Evolutionary conservation across 2,329 filamentous ascomycete genomes (phyloP).

Genomic region (Botryotinia convoluta): DNA sequence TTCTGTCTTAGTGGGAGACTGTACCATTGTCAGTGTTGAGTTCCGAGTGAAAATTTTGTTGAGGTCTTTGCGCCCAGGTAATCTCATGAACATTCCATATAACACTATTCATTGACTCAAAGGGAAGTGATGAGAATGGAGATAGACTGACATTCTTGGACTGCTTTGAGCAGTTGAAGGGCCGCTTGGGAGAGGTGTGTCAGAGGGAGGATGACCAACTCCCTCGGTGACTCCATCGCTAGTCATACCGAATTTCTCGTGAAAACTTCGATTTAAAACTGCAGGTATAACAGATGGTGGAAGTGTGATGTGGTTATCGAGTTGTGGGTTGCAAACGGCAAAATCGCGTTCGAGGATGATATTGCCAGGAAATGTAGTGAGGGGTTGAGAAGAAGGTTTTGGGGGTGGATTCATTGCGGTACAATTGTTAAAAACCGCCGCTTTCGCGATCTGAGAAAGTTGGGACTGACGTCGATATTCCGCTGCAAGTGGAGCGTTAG

Average conservation of each 20-base stretch:
- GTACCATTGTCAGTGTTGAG: neutral
- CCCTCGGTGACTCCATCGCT: constrained; percentile 18
- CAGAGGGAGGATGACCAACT: constrained; percentile 26
- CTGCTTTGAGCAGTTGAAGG: constrained; percentile 36
- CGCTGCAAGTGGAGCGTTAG: constrained; percentile 13
- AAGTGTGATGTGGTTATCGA: constrained; percentile 8
- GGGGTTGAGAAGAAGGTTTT: constrained; percentile 14
- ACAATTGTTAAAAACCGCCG: constrained; percentile 16
- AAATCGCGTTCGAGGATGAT: constrained; percentile 13
- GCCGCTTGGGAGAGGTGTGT: constrained; percentile 30
- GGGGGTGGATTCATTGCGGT: constrained; percentile 6
- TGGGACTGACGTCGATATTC: constrained; percentile 22
- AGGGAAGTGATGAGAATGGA: neutral
- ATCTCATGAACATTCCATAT: neutral
- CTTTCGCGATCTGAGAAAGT: constrained; percentile 16
- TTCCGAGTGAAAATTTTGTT: neutral
- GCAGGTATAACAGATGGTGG: constrained; percentile 10
- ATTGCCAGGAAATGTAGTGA: constrained; percentile 6
- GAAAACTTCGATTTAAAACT: neutral
- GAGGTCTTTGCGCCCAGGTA: constrained; percentile 7
- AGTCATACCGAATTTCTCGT: constrained; percentile 13
- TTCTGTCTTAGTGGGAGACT: constrained; percentile 69
- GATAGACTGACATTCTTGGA: constrained; percentile 36
- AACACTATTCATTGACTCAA: neutral
- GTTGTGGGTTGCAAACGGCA: constrained; percentile 14